Conservation (phyloP, 371 early-diverging fungal species). For the Agmasoma carcini region DNA sequence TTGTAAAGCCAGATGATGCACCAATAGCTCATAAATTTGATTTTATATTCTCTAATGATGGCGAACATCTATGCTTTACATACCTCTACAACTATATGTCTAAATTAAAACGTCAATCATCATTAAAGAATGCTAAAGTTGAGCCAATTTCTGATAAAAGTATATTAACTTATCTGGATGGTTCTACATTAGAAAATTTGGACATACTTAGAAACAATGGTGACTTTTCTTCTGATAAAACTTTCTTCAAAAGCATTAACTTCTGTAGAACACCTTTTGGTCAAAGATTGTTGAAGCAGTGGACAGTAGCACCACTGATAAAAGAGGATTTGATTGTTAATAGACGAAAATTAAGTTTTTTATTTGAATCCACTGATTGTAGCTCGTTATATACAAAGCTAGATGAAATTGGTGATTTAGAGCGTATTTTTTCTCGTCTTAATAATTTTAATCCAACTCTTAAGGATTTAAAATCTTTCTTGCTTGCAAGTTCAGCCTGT, state of each 20-base stretch:
- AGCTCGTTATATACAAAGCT: conserved; percentile 48
- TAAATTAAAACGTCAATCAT: conserved; percentile 25
- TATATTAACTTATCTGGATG: conserved; percentile 67
- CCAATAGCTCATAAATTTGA: neutral
- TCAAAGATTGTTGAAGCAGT: conserved; percentile 38
- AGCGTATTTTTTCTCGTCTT: conserved; percentile 70
- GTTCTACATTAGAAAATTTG: conserved; percentile 73
- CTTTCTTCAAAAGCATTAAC: conserved; percentile 61
- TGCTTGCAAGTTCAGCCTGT: neutral
- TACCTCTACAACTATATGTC: conserved; percentile 41
- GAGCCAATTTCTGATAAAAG: conserved; percentile 37
- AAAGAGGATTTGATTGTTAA: conserved; percentile 59
- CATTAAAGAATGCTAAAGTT: conserved; percentile 22
- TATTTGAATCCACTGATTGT: no score
- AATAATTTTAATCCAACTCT: conserved; percentile 65
- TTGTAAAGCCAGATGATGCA: neutral
- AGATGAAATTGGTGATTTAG: conserved; percentile 66
- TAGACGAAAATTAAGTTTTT: conserved; percentile 69
- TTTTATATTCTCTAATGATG: conserved; percentile 11
- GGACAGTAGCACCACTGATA: conserved; percentile 43
- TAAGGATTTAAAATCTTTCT: conserved; percentile 37
- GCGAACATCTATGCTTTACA: conserved; percentile 31
- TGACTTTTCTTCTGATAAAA: conserved; percentile 63
- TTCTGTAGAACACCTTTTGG: conserved; percentile 43
- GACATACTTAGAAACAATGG: conserved; percentile 71